Conservation (phyloP, 139 green algal species). For the Limnomonas spitsbergensis region DNA sequence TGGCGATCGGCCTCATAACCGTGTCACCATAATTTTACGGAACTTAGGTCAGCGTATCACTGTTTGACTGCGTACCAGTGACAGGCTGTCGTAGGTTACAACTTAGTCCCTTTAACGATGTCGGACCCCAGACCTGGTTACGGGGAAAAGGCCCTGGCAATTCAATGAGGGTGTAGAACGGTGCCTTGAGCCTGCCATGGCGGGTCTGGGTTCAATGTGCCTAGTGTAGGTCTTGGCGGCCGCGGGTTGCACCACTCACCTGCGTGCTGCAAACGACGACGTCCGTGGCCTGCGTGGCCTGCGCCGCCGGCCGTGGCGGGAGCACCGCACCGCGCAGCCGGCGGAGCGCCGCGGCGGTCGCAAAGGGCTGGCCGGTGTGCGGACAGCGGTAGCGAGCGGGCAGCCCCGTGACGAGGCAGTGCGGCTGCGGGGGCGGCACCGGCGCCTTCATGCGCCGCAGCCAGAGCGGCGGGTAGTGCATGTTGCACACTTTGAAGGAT, state of each 20-base stretch:
- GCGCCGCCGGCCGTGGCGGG: neutral
- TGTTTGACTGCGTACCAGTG: too few relatives aligned
- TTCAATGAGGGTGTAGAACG: neutral
- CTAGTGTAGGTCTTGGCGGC: neutral
- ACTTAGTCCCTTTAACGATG: too few relatives aligned
- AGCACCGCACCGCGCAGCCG: neutral
- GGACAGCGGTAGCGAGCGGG: conserved; percentile 9
- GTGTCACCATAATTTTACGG: too few relatives aligned
- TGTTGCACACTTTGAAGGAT: conserved; percentile 33
- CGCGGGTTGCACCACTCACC: neutral
- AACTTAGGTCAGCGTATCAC: too few relatives aligned
- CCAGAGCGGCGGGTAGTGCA: conserved; percentile 40
- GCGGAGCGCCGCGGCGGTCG: neutral
- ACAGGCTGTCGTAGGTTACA: too few relatives aligned
- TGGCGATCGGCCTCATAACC: too few relatives aligned
- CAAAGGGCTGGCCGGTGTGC: neutral
- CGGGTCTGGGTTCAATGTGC: neutral
- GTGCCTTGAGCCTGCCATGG: neutral
- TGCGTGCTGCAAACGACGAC: neutral
- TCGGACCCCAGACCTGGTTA: too few relatives aligned
- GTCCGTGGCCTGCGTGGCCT: neutral
- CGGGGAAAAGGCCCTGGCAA: neutral
- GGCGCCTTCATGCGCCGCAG: conserved; percentile 29
- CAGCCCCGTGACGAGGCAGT: conserved; percentile 28
- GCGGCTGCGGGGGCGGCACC: conserved; percentile 8